Percentiles rank a stretch among this genome's conserved stretches.
Conservation (phyloP, 148 eudicot species). For the Mesembryanthemum crystallinum region DNA sequence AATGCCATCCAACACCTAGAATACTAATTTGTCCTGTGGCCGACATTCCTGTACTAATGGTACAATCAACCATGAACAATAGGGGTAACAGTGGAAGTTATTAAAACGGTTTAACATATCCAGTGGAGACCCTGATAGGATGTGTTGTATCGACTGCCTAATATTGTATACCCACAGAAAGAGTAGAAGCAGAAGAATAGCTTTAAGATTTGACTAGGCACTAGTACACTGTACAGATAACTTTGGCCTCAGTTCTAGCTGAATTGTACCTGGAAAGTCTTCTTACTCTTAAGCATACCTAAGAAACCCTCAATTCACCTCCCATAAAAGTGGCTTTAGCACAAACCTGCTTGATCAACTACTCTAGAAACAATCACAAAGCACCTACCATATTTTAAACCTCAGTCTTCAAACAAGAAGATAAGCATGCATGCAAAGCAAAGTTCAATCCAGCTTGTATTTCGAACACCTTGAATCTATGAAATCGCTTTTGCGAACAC, state of each 20-base stretch:
- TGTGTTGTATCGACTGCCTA: constrained; percentile 9
- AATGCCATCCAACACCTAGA: too few species aligned
- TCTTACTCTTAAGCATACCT: background rate
- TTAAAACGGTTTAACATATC: background rate
- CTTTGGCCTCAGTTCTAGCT: background rate
- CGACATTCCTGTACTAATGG: too few species aligned
- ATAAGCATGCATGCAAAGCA: background rate
- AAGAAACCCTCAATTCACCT: background rate
- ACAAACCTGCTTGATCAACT: background rate
- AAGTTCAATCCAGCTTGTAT: background rate
- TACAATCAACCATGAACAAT: too few species aligned
- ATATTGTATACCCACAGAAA: background rate
- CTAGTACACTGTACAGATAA: too few species aligned
- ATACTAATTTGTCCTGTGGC: too few species aligned
- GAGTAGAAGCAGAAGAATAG: background rate
- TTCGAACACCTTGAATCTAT: background rate
- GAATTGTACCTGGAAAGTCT: background rate
- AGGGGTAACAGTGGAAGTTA: too few species aligned
- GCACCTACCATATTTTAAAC: background rate
- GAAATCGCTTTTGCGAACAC: too few species aligned
- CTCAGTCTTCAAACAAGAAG: background rate
- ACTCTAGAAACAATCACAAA: constrained; percentile 5
- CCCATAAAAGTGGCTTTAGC: too few species aligned
- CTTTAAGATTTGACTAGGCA: background rate
- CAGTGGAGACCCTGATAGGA: background rate